Conservation (phyloP, 2,329 filamentous ascomycete genomes). For the Penicillium crustosum region DNA sequence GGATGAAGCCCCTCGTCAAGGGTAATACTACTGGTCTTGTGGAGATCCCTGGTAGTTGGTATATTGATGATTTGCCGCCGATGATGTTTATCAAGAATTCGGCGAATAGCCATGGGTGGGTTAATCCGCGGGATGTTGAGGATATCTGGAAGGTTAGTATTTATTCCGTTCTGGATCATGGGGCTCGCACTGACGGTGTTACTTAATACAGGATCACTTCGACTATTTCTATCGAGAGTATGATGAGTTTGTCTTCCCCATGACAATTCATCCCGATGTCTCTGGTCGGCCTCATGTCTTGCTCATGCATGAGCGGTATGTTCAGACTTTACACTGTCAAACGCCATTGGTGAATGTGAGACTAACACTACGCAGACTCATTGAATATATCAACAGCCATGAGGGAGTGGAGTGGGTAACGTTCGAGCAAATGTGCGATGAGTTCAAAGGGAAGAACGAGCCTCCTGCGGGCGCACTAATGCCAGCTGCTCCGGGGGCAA, state of each 20-base stretch:
- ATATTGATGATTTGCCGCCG: conserved; percentile 46
- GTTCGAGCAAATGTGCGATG: conserved; percentile 29
- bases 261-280: conserved; percentile 74
- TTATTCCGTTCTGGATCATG: fast-evolving
- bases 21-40: conserved; percentile 36
- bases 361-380: conserved; percentile 20
- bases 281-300: conserved; percentile 71
- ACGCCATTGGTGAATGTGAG: background rate
- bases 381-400: conserved; percentile 31
- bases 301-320: conserved; percentile 68
- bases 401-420: conserved; percentile 31
- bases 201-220: conserved; percentile 53
- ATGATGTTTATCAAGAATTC: conserved; percentile 49
- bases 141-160: conserved; percentile 50
- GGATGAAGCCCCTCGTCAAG: conserved; percentile 49
- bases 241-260: conserved; percentile 74
- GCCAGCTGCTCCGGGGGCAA: conserved; percentile 11
- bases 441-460: conserved; percentile 27
- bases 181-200: background rate
- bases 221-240: conserved; percentile 73
- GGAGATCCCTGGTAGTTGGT: conserved; percentile 48
- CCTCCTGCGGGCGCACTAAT: conserved; percentile 22
- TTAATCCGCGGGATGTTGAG: conserved; percentile 58
- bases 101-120: conserved; percentile 57
- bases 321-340: background rate